phyloP scores from a whole-genome alignment of 78 protist genomes.

The Dictyostelium brefeldianum region DNA sequence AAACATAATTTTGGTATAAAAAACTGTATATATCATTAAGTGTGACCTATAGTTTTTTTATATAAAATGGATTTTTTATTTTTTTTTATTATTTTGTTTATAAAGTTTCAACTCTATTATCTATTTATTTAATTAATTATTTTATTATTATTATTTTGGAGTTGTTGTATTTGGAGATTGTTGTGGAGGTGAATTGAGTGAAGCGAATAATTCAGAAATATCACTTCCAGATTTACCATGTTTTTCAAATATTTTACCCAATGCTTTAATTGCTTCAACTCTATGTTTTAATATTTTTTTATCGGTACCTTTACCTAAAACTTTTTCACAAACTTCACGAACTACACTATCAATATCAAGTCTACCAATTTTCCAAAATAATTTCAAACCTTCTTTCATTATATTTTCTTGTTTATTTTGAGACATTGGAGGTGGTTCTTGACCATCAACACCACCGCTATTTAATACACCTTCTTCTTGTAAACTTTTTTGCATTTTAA shows the following conservation, averaged over 20 bases:
- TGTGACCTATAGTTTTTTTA: no score
- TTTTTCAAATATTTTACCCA: constrained; percentile 65
- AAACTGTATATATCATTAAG: no score
- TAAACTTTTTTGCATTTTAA: constrained; percentile 50
- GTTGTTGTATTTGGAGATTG: not conserved
- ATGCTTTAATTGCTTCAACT: constrained; percentile 50
- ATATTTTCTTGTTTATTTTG: constrained; percentile 16
- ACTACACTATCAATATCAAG: constrained; percentile 62
- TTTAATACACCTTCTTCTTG: not conserved
- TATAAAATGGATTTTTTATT: no score
- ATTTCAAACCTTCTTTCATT: constrained; percentile 58
- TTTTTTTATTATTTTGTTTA: not conserved
- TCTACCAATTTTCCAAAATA: constrained; percentile 75
- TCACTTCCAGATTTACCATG: not conserved
- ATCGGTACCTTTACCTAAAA: constrained; percentile 14
- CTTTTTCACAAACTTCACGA: constrained; percentile 63
- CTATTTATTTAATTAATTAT: no score
- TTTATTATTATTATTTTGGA: not conserved
- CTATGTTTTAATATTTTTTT: constrained; percentile 32
- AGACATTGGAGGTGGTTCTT: not conserved
- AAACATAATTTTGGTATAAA: not conserved
- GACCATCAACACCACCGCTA: not conserved
- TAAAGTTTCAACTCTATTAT: not conserved
- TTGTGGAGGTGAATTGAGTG: constrained; percentile 21
- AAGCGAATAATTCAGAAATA: not conserved